Evolutionary conservation across 495 filamentous ascomycete species (phyloP), one percentile per base, ranked within the genome.

Genomic region (Tuber microsphaerosporum): DNA sequence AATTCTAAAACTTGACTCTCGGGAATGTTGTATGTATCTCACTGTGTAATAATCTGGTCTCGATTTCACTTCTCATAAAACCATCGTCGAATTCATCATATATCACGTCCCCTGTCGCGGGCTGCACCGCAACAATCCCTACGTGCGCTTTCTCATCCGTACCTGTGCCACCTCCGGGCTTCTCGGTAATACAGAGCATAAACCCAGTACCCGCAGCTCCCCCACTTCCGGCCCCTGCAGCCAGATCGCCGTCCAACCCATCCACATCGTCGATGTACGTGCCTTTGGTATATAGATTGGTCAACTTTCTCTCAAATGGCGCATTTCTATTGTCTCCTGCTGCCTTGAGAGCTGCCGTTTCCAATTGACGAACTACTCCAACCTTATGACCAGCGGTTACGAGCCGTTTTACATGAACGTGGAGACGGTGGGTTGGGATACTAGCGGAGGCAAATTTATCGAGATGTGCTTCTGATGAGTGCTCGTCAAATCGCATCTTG

Each of bases 21-120:
- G 31, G 56, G 56, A 31, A 9, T 31, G 31, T 61, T 31, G 56
- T 44, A 19, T 73, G 43, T 19, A 42, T 42, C 78, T 34, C 72
- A 75, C 74, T 96, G 82, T 99, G 95, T 26, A 99, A 86, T 37
- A 99, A 85, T 61, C 95, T 87, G 0, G 95, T 98, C 84, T 99
- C 95, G 70, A 98, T 92, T 81, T 99, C 95, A 74, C 92, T 93
- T 68, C 95, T 88, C 96, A 98, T 99, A 84, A 98, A 99, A 3
- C 96, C 93, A 80, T 99, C 95, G 79, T 97, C 93, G 78, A 99
- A 99, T 68, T 92, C 90, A 82, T 99, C 95, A 78, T 97, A 95
- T 74, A 98, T 93, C 75, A 99, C 92, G 81, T 98, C 95, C 69
- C 95, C 95, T 0, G 96, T 98, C 0, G 92, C 91, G 37, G 95